Base-by-base conservation (phyloP, 805 yeast genomes). In the Metschnikowia cubensis region DNA sequence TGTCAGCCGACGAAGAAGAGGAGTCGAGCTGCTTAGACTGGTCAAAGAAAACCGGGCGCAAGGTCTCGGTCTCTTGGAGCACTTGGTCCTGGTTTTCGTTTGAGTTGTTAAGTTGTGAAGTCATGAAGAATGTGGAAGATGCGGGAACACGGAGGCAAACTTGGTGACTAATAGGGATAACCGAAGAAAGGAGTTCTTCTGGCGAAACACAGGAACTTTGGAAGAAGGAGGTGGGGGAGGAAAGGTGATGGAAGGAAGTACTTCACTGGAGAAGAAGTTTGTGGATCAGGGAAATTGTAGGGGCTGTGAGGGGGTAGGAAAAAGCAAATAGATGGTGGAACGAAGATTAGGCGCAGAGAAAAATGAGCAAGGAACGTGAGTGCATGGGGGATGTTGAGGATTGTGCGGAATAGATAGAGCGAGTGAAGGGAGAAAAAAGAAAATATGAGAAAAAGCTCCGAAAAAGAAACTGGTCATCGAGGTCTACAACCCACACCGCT, bases 41-140 rank as follows among this genome's bases (percentile, higher is more conserved):
- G 48, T 67, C 71, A 50, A 66, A 65, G 49, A 67, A 68, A 41
- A 67, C 70, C 38, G 61, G 66, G 36, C 71, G 63, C 56, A 68
- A 65, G 53, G 64, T 64, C 21, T 63, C 67, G 10, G 59, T 48
- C 36, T 60, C 68, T 50, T 59, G 65, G 50, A 66, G 63, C 42
- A 66, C 63, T 54, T 63, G 69, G 50, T 67, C 69, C 47, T 64
- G 62, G 50, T 65, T 65, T 18, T 68, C 70, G 49, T 61, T 61
- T 35, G 58, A 54, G 52, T 66, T 66, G 53, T 66, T 64, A 41
- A 66, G 59, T 46, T 65, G 69, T 39, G 70, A 65, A 48, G 65
- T 61, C 69, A 66, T 66, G 42, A 8, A 7, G 43, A 33, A 14
- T 65, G 45, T 8, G 10, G 37, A 17, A 20, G 45, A 31, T 29